Conservation (phyloP, 2,329 filamentous ascomycete species). For the Zymoseptoria passerinii region DNA sequence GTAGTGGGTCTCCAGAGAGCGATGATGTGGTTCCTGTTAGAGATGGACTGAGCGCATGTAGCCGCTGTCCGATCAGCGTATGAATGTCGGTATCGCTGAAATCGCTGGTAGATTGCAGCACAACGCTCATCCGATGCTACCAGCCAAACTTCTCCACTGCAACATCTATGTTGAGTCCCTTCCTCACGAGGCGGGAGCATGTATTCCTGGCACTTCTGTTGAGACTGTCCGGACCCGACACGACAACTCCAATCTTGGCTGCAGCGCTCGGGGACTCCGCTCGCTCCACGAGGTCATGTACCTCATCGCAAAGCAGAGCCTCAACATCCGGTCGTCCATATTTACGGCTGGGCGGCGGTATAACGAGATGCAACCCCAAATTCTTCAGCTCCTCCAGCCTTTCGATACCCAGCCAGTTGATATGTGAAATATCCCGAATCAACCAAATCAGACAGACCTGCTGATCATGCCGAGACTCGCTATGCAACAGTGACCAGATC, state of each 20-base stretch:
- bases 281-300: conserved; percentile 27
- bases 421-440: conserved; percentile 46
- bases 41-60: not conserved
- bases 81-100: no score
- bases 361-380: conserved; percentile 44
- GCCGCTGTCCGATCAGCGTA: no score
- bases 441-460: conserved; percentile 48
- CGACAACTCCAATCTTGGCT: conserved; percentile 44
- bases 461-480: conserved; percentile 11
- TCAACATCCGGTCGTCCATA: conserved; percentile 48
- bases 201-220: conserved; percentile 53
- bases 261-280: conserved; percentile 13
- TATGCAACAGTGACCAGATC: conserved; percentile 39
- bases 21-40: not conserved
- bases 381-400: conserved; percentile 43
- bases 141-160: conserved; percentile 62
- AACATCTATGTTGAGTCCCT: conserved; percentile 45
- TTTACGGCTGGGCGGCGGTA: conserved; percentile 48
- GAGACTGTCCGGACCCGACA: conserved; percentile 55
- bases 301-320: conserved; percentile 35
- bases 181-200: conserved; percentile 42
- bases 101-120: no score
- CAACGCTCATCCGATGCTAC: conserved; percentile 30
- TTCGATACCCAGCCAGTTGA: conserved; percentile 46
- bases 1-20: not conserved